These are phyloP conservation scores for Syzygium oleosum DNA, from an alignment of 345 rosid species.

Conservation along the genomic window DNA sequence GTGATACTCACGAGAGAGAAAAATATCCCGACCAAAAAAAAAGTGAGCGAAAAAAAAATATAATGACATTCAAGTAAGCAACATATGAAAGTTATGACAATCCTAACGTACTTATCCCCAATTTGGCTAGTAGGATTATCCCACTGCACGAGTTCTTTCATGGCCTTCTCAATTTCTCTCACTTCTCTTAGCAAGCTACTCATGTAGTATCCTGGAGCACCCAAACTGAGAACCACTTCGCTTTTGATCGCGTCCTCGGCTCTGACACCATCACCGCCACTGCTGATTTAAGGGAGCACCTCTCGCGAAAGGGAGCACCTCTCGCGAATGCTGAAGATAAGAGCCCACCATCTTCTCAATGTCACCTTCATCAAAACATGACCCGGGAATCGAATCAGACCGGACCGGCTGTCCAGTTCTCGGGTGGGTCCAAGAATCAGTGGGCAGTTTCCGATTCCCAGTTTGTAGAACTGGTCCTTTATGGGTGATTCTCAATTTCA, in stretches of 20 bases:
- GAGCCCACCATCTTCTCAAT: conserved; percentile 23
- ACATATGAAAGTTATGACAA: no score
- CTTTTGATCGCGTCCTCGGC: conserved; percentile 22
- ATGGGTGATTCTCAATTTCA: no score
- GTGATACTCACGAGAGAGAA: no score
- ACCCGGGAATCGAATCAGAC: no score
- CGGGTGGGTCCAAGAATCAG: no score
- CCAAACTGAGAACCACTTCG: conserved; percentile 42
- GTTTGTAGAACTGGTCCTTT: no score
- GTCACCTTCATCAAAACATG: conserved; percentile 12
- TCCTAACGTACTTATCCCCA: rapidly evolving
- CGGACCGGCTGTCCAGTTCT: no score
- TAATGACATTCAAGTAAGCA: no score
- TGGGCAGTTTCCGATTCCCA: no score
- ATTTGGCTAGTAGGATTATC: conserved; percentile 51
- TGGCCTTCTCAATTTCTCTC: conserved; percentile 40
- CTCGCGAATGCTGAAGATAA: conserved; percentile 43
- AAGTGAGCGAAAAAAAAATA: no score
- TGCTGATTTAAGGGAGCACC: conserved; percentile 19
- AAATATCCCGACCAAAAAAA: no score
- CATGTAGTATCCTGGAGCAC: conserved; percentile 74
- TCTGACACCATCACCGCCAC: conserved; percentile 7
- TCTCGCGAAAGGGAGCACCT: conserved; percentile 19
- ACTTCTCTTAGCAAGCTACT: conserved; percentile 39
- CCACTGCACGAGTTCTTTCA: conserved; percentile 64